Conservation (phyloP, 2,329 filamentous ascomycete species). For the Pseudopithomyces chartarum region DNA sequence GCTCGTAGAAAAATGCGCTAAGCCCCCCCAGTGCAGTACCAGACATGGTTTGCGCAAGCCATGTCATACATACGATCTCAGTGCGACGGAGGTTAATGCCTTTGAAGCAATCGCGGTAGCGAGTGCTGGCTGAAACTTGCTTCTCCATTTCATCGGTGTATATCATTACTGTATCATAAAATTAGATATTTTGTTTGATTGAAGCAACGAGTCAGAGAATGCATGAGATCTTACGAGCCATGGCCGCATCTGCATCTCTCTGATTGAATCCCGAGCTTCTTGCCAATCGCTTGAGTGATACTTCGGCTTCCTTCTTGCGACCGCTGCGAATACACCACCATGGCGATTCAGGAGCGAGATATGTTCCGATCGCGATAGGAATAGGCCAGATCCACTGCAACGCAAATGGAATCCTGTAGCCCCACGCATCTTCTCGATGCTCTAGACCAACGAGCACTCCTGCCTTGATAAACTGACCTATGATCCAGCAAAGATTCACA, state of each 20-base stretch:
- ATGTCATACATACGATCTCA: constrained; percentile 63
- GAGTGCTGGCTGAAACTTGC: constrained; percentile 65
- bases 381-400: constrained; percentile 77
- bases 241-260: constrained; percentile 10
- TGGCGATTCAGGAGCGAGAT: constrained; percentile 69
- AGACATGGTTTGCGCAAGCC: constrained; percentile 47
- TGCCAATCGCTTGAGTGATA: constrained; percentile 9
- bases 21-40: constrained; percentile 29
- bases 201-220: constrained; percentile 1
- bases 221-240: constrained; percentile 9
- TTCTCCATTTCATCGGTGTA: constrained; percentile 80
- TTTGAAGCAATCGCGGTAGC: constrained; percentile 81
- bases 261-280: constrained; percentile 2
- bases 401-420: constrained; percentile 66
- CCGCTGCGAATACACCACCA: constrained; percentile 74
- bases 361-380: constrained; percentile 65
- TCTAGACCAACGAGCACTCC: constrained; percentile 70
- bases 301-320: constrained; percentile 64
- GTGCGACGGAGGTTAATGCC: constrained; percentile 78
- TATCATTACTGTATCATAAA: constrained; percentile 66
- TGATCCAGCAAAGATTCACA: constrained; percentile 73
- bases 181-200: neutral
- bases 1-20: constrained; percentile 50
- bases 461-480: constrained; percentile 71
- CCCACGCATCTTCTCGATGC: constrained; percentile 64